Base-by-base conservation (phyloP, 2,329 filamentous ascomycete genomes). In the Metarhizium robertsii region DNA sequence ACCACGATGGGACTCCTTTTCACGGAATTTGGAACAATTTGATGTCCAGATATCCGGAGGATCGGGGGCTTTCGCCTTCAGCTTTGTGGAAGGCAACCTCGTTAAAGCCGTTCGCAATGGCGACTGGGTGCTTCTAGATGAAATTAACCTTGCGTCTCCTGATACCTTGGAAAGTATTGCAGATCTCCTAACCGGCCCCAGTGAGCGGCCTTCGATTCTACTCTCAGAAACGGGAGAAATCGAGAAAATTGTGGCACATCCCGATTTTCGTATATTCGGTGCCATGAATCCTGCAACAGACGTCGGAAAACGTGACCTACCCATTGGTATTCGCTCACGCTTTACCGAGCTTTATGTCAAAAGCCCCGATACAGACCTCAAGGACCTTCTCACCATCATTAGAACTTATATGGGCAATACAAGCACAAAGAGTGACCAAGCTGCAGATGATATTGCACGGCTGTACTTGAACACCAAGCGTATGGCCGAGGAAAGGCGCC, bases 221-320 rank as follows among this genome's bases (percentile, higher is more conserved):
- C 79, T 99, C 7, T 92, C 92, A 0, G 94, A 99, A 73, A 94
- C 91, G 43, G 94, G 94, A 42, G 91, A 94, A 62, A 90, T 96
- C 47, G 90, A 97, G 69, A 84, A 92, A 60, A 86, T 99, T 40
- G 80, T 86, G 58, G 94, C 92, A 0, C 92, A 99, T 69, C 86
- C 90, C 0, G 85, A 96, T 60, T 99, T 99, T 69, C 85, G 94
- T 43, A 88, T 99, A 14, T 99, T 99, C 66, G 95, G 90, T 53
- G 94, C 95, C 32, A 99, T 99, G 94, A 99, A 99, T 66, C 94
- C 94, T 34, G 94, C 94, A 5, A 99, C 94, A 3, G 94, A 99
- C 73, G 85, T 96, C 55, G 94, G 95, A 58, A 99, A 99, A 73
- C 86, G 92, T 55, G 94, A 99, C 69, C 75, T 99, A 16, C 91